These are phyloP conservation scores for Spencermartinsiella europaea DNA, from an alignment of 805 yeast species.

Conservation along the genomic window DNA sequence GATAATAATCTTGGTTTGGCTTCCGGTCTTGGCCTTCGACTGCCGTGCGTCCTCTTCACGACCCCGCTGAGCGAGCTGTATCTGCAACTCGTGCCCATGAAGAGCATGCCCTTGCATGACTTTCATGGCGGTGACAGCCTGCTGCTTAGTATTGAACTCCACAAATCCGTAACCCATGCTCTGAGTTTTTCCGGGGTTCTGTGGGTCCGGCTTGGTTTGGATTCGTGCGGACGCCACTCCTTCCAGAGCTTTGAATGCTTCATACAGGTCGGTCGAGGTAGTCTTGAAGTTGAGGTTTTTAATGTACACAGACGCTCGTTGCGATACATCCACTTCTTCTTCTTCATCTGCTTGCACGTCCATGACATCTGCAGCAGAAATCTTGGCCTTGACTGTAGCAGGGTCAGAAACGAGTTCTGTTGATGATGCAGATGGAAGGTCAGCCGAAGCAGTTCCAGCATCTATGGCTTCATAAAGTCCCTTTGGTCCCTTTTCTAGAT, in stretches of 20 bases:
- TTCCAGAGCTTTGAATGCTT: constrained; percentile 59
- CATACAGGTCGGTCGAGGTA: constrained; percentile 49
- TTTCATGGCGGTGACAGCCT: constrained; percentile 71
- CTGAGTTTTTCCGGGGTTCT: constrained; percentile 54
- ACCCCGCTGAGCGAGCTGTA: constrained; percentile 82
- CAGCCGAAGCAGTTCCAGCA: constrained; percentile 29
- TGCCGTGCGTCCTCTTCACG: constrained; percentile 15
- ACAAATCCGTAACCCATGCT: constrained; percentile 99
- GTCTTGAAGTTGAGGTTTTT: constrained; percentile 90
- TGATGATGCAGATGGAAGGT: not conserved
- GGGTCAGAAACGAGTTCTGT: not conserved
- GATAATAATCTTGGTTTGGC: constrained; percentile 63
- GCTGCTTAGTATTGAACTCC: constrained; percentile 73
- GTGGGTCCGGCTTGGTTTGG: constrained; percentile 84
- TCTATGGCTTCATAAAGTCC: constrained; percentile 55
- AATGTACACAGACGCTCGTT: constrained; percentile 73
- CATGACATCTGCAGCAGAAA: constrained; percentile 42
- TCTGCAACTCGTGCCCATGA: constrained; percentile 85
- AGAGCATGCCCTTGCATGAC: constrained; percentile 70
- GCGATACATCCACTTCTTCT: constrained; percentile 20
- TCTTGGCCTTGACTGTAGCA: constrained; percentile 31
- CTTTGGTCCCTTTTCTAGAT: constrained; percentile 91
- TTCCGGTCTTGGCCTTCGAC: constrained; percentile 23
- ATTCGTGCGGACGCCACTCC: constrained; percentile 83
- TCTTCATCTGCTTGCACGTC: constrained; percentile 25